Percentiles rank a stretch among this genome's conserved stretches.
These are phyloP conservation scores for Penicillium salamii DNA, from an alignment of 495 filamentous ascomycete species.

Conservation along the genomic window DNA sequence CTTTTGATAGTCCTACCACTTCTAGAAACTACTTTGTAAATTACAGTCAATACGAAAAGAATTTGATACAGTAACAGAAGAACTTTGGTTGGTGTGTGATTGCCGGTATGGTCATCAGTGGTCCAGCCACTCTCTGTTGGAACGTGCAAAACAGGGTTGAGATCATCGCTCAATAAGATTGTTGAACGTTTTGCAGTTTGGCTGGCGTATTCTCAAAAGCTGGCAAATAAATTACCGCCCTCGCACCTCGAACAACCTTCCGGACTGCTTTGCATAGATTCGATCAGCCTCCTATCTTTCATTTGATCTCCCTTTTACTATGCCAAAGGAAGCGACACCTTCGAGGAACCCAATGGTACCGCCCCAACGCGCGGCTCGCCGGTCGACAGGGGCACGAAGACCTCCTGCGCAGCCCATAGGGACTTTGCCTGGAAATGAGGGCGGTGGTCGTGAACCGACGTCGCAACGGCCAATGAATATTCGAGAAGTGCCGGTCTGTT, in stretches of 20 bases:
- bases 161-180: neutral
- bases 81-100: neutral
- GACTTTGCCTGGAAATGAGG: neutral
- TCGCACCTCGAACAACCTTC: neutral
- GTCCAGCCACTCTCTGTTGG: neutral
- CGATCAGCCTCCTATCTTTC: neutral
- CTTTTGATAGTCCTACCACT: neutral
- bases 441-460: neutral
- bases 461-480: neutral
- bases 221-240: neutral
- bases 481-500: neutral
- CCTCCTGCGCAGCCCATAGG: neutral
- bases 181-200: neutral
- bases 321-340: neutral
- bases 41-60: too few species aligned
- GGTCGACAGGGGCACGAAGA: neutral
- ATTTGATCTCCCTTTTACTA: neutral
- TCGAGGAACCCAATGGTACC: neutral
- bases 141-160: neutral
- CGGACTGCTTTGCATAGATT: neutral
- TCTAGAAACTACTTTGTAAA: neutral
- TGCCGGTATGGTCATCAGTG: neutral
- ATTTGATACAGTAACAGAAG: too few species aligned
- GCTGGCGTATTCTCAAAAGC: neutral
- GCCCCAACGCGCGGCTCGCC: neutral